A percentile compares a stretch with the other conserved stretches of the same genome.
phyloP scores from a whole-genome alignment of 768 basidiomycete species.

The Podaxis mareebaensis region DNA sequence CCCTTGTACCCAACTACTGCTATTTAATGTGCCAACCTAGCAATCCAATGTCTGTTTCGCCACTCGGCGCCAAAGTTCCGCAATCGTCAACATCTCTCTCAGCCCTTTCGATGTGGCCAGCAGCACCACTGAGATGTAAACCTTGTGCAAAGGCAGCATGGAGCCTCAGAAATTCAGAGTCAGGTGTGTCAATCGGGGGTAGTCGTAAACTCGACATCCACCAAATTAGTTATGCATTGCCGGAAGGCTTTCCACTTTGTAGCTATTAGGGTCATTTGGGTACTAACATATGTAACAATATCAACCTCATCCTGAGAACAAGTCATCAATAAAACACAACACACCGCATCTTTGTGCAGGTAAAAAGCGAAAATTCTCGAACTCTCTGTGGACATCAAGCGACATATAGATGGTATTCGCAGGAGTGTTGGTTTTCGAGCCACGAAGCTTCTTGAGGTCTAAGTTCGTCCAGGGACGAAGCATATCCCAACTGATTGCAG shows the following conservation, averaged over 20 bases:
- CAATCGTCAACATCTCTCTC: not conserved
- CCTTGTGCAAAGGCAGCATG: constrained; percentile 26
- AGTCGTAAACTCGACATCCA: constrained; percentile 17
- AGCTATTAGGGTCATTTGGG: constrained; percentile 19
- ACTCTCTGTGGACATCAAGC: constrained; percentile 5
- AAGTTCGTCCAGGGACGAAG: constrained; percentile 22
- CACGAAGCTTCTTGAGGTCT: constrained; percentile 12
- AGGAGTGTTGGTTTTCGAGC: constrained; percentile 19
- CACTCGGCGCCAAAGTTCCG: not conserved
- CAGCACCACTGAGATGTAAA: constrained; percentile 16
- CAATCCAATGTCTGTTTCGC: not conserved
- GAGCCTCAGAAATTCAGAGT: constrained; percentile 20
- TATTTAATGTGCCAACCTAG: not conserved
- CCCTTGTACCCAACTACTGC: no score
- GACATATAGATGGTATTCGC: constrained; percentile 22
- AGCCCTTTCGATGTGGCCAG: not conserved
- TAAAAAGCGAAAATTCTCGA: constrained; percentile 17
- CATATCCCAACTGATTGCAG: constrained; percentile 12
- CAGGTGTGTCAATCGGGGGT: constrained; percentile 14
- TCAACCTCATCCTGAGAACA: not conserved
- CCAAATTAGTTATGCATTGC: not conserved
- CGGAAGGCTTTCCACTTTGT: constrained; percentile 9
- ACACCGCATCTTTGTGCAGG: constrained; percentile 13
- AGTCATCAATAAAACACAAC: not conserved
- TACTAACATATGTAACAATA: constrained; percentile 13